Percentiles rank a stretch among this genome's conserved stretches.
These are phyloP conservation scores for Cicer bijugum DNA, from an alignment of 306 rosid species.

Conservation along the genomic window DNA sequence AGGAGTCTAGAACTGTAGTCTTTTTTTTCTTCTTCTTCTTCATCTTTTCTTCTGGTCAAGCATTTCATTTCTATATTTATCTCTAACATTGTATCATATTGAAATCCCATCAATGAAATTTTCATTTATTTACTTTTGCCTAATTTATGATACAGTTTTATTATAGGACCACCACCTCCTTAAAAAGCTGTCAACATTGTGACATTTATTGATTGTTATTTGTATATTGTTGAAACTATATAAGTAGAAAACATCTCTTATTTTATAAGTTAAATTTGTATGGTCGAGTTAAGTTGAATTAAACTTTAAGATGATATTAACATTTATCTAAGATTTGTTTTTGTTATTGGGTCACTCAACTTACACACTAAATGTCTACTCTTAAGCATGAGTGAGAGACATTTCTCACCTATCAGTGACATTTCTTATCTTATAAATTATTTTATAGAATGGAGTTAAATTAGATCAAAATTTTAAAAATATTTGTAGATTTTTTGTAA, in stretches of 20 bases:
- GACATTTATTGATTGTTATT: not conserved
- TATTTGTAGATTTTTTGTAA: not conserved
- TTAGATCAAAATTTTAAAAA: no score
- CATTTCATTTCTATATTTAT: not conserved
- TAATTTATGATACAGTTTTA: not conserved
- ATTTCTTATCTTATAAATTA: no score
- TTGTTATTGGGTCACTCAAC: accelerated
- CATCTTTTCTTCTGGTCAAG: not conserved
- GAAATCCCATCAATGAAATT: not conserved
- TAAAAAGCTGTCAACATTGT: slow-evolving; percentile 17
- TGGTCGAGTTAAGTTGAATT: no score
- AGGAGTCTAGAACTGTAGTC: not conserved
- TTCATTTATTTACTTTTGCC: not conserved
- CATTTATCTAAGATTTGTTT: no score
- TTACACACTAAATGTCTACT: no score
- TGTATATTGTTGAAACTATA: not conserved
- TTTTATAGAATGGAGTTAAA: no score
- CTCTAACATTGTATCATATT: not conserved
- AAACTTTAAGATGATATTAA: no score
- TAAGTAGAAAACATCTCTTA: not conserved
- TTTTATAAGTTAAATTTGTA: no score
- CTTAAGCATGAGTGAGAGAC: no score
- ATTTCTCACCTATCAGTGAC: no score
- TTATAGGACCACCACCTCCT: slow-evolving; percentile 38
- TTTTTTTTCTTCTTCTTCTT: not conserved